Base-by-base conservation (phyloP, 495 filamentous ascomycete species). In the Staphylotrichum tortipilum region DNA sequence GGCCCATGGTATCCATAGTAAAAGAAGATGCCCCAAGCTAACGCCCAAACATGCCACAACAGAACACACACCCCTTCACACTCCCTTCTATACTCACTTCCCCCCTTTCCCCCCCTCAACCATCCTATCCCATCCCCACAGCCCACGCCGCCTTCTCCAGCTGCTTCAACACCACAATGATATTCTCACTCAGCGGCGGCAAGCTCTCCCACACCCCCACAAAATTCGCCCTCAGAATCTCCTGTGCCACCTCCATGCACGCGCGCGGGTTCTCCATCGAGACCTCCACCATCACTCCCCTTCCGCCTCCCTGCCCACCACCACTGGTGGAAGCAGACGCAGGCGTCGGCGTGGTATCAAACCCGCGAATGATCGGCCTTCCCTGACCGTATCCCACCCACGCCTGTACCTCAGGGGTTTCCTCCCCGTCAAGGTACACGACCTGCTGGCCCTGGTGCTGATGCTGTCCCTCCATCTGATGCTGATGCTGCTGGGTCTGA, bases 141-240 rank as follows among this genome's bases (percentile, higher is more conserved):
- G 60, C 65, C 61, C 57, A 61, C 4, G 66, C 69, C 3, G 65
- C 68, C 29, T 72, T 60, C 28, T 72, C 74, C 48, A 79, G 40
- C 54, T 77, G 75, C 36, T 73, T 72, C 61, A 82, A 72, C 46
- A 83, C 58, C 28, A 73, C 63, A 34, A 76, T 67, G 7, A 82
- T 62, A 52, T 79, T 81, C 56, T 81, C 78, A 12, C 78, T 90
- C 28, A 94, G 73, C 5, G 75, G 73, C 33, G 86, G 65, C 55
- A 98, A 65, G 1, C 86, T 87, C n/a, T 69, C 71, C 63, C 80
- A 74, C 54, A 81, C 77, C 60, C 75, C 83, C 4, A 92, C 86
- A 57, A 71, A 75, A 57, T 78, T 78, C 5, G 61, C 57, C 21
- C 66, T 60, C 41, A 80, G 61, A 0, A 80, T 62, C 37, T 71